Percentiles rank a stretch among this genome's conserved stretches.
These are phyloP conservation scores for Globisporangium camurandrum DNA, from an alignment of 352 stramenopile species.

Conservation along the genomic window DNA sequence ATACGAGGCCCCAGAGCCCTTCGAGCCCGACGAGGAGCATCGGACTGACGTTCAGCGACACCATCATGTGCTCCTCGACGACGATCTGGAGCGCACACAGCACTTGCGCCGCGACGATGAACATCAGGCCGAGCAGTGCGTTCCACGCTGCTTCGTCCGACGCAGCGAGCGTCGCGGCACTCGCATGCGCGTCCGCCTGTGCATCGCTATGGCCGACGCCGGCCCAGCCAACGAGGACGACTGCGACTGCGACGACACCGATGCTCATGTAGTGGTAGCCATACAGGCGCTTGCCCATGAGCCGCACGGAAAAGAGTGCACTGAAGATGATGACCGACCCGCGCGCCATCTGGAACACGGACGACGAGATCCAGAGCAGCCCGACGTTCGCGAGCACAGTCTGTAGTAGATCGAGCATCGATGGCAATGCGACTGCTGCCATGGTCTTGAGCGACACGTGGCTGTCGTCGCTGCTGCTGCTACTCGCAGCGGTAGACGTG, in stretches of 20 bases:
- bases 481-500: not conserved
- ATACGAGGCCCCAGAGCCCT: conserved; percentile 80
- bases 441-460: conserved; percentile 38
- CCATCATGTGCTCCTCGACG: conserved; percentile 86
- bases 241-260: conserved; percentile 55
- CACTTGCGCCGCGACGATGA: conserved; percentile 77
- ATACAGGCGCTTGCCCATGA: conserved; percentile 79
- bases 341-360: conserved; percentile 87
- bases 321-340: conserved; percentile 90
- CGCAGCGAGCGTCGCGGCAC: no score
- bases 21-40: conserved; percentile 86
- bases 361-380: conserved; percentile 83
- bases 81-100: conserved; percentile 85
- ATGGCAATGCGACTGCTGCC: conserved; percentile 51
- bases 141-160: conserved; percentile 28
- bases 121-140: conserved; percentile 54
- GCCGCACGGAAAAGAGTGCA: conserved; percentile 72
- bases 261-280: conserved; percentile 86
- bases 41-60: conserved; percentile 70
- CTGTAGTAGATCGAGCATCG: conserved; percentile 76
- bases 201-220: conserved; percentile 31
- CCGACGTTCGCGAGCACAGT: conserved; percentile 85
- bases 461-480: not conserved
- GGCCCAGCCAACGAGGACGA: conserved; percentile 64
- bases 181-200: conserved; percentile 3